phyloP scores from a whole-genome alignment of 495 filamentous ascomycete genomes.

The Hypoxylon rickii region DNA sequence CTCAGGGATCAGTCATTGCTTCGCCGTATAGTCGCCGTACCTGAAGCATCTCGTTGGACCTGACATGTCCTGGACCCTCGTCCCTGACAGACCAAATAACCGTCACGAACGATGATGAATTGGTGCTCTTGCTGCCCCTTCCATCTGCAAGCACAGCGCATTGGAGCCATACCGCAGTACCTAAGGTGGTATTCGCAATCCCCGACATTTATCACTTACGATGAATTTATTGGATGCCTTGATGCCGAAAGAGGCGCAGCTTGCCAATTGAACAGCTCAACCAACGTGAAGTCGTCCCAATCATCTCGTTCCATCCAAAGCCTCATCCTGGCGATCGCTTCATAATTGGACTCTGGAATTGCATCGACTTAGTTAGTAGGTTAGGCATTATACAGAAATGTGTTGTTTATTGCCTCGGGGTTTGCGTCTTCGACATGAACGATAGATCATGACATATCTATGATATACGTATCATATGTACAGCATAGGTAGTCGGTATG shows the following conservation, averaged over 20 bases:
- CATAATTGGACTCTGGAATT: background rate
- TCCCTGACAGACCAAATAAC: background rate
- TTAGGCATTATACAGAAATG: background rate
- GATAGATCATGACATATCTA: no score
- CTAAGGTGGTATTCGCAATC: background rate
- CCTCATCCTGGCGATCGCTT: conserved; percentile 17
- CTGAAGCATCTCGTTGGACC: background rate
- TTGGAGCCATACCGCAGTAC: conserved; percentile 8
- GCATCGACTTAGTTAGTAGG: conserved; percentile 1
- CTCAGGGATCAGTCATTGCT: no score
- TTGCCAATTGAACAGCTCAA: background rate
- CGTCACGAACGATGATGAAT: background rate
- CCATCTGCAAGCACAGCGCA: conserved; percentile 26
- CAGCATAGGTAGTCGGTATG: no score
- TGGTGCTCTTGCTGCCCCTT: background rate
- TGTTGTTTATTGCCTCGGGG: background rate
- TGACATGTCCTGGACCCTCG: background rate
- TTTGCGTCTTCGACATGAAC: background rate
- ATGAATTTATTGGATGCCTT: conserved; percentile 8
- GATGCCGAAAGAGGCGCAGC: conserved; percentile 21
- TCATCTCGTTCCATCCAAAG: no score
- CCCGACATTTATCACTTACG: background rate
- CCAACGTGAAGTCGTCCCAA: conserved; percentile 15
- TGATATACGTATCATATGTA: no score
- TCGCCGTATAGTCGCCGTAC: no score